Conservation (phyloP, 192 early-diverging fungal species). For the Podila epicladia region DNA sequence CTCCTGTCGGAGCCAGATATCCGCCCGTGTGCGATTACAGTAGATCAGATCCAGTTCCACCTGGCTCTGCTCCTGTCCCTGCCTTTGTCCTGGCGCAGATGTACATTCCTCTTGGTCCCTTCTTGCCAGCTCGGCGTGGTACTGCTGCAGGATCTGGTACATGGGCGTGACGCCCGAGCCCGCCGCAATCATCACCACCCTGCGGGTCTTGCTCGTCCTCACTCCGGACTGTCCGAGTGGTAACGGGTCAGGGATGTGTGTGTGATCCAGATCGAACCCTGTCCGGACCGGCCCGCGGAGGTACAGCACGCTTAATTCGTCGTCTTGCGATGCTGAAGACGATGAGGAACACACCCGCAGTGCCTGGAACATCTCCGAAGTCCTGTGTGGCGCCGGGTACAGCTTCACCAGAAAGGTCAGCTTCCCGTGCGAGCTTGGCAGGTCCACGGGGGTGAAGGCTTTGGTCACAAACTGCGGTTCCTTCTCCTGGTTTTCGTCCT, state of each 20-base stretch:
- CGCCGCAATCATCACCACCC: conserved; percentile 44
- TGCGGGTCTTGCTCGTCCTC: not conserved
- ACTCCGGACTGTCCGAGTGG: not conserved
- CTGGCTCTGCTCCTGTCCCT: not conserved
- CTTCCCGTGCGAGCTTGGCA: conserved; percentile 5
- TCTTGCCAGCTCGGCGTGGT: conserved; percentile 3
- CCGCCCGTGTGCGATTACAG: conserved; percentile 24
- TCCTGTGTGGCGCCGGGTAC: conserved; percentile 30
- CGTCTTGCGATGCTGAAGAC: no score
- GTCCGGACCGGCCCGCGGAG: conserved; percentile 40
- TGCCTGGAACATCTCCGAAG: conserved; percentile 31
- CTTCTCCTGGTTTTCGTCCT: not conserved
- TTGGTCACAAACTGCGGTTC: conserved; percentile 15
- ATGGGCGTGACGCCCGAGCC: conserved; percentile 47
- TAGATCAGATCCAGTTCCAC: conserved; percentile 33
- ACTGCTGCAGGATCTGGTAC: conserved; percentile 27
- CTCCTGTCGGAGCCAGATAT: conserved; percentile 45
- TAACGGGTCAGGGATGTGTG: not conserved
- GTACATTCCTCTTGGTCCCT: not conserved
- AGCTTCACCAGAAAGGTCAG: conserved; percentile 41
- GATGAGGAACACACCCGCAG: not conserved
- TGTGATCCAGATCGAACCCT: conserved; percentile 1
- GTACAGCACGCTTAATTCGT: conserved; percentile 7
- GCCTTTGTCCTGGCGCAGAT: not conserved
- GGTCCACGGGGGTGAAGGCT: conserved; percentile 39